Base-by-base conservation (phyloP, 768 basidiomycete genomes). In the Ephemerocybe angulata region DNA sequence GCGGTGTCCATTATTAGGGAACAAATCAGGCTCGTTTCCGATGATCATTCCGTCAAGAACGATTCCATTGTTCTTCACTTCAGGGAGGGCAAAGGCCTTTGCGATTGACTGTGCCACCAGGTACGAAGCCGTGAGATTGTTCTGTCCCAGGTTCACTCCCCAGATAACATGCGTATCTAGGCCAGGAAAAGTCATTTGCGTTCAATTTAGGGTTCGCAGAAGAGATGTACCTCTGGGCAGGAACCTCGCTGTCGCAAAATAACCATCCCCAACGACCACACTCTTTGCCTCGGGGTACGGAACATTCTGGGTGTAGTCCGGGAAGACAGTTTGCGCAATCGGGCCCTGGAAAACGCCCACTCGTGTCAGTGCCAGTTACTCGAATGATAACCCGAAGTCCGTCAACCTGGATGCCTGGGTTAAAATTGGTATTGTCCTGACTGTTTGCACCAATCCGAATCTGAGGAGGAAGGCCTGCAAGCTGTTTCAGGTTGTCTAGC, bases 251-350 rank as follows among this genome's bases (percentile, higher is more conserved):
- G 80, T 70, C 49, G 71, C 60, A 59, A 86, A 88, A 61, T 76
- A 88, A 8, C 66, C 73, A 62, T 82, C 69, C 7, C 87, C 83
- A 17, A 85, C 81, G 2, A 74, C 76, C 55, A 87, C 76, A n/a
- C 73, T 76, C 1, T 71, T 77, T 4, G 86, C 86, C 63, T 87
- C 87, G 0, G 86, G 86, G 63, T 85, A 89, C 21, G 87, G 86
- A 1, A 76, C 74, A 3, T 73, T 73, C 11, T 71, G 47, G 21
- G 74, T 79, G 4, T 73, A 63, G 3, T 78, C 69, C 2, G 83
- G 83, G 58, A 86, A 86, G 2, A 66, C 62, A 28, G 70, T 69
- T 61, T 83, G 72, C 35, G 76, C 72, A 48, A 76, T n/a, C 33
- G 17, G 33, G 8, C 33, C 8, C 8, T 17, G 8, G 33, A 35